These are phyloP conservation scores for Kokia cookei DNA, from an alignment of 441 rosid genomes.

Conservation along the genomic window DNA sequence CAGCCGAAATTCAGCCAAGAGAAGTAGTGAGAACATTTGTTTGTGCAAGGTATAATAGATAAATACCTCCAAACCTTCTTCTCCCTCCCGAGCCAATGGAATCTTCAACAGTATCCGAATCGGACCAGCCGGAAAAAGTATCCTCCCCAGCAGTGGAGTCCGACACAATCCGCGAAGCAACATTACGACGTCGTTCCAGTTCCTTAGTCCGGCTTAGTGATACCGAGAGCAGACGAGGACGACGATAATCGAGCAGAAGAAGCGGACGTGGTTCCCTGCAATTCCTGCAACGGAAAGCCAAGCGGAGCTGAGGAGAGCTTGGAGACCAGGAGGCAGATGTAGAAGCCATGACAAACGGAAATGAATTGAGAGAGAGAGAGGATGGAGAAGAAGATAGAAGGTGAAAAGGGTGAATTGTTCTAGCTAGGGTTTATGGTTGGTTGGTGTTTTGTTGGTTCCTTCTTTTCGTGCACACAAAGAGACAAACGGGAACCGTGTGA, in stretches of 20 bases:
- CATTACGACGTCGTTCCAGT: conserved; percentile 17
- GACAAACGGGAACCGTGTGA: background rate
- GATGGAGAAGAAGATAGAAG: background rate
- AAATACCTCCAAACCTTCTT: conserved; percentile 50
- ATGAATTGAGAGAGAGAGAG: background rate
- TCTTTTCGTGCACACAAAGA: background rate
- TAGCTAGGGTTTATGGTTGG: conserved; percentile 16
- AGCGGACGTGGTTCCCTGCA: conserved; percentile 13
- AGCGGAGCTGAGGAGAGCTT: conserved; percentile 68
- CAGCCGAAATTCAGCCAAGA: background rate
- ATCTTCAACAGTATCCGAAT: conserved; percentile 36
- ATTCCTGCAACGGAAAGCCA: conserved; percentile 30
- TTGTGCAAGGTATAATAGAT: background rate
- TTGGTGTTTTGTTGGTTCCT: background rate
- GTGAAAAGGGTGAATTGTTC: background rate
- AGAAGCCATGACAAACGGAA: conserved; percentile 28
- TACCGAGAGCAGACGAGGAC: conserved; percentile 18
- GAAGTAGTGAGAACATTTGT: background rate
- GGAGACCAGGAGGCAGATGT: conserved; percentile 44
- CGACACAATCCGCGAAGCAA: conserved; percentile 25
- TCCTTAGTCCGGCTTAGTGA: conserved; percentile 12
- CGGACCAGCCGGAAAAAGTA: conserved; percentile 67
- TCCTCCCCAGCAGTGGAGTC: conserved; percentile 26
- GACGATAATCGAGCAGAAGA: conserved; percentile 17
- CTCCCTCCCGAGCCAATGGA: conserved; percentile 29